Conservation (phyloP, 371 early-diverging fungal genomes). For the Saksenaea oblongispora region DNA sequence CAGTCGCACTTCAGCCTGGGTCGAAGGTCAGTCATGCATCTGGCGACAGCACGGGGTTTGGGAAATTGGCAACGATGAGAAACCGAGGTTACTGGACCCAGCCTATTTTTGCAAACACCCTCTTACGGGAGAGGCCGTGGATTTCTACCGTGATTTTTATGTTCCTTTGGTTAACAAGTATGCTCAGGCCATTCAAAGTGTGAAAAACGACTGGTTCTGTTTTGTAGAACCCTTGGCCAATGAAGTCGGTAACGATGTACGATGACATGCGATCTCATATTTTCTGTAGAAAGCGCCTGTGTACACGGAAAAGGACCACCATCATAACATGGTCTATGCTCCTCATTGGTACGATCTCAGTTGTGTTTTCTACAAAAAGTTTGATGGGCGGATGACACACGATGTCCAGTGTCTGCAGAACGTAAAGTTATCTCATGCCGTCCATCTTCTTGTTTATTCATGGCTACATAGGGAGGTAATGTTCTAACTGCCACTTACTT, state of each 20-base stretch:
- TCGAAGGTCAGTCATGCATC: conserved; percentile 59
- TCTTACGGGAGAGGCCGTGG: conserved; percentile 45
- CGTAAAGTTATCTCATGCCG: conserved; percentile 30
- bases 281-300: conserved; percentile 59
- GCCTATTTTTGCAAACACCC: conserved; percentile 75
- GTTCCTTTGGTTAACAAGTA: conserved; percentile 68
- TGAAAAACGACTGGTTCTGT: conserved; percentile 53
- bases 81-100: conserved; percentile 54
- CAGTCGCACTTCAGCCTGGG: conserved; percentile 59
- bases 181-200: conserved; percentile 60
- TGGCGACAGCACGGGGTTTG: conserved; percentile 84
- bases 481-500: conserved; percentile 77
- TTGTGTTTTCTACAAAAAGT: conserved; percentile 73
- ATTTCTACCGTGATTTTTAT: conserved; percentile 70
- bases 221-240: conserved; percentile 82
- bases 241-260: conserved; percentile 37
- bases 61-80: conserved; percentile 53
- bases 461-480: conserved; percentile 58
- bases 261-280: background rate
- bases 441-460: background rate
- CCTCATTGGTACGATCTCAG: conserved; percentile 88
- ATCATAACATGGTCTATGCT: conserved; percentile 68
- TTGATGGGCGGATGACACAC: conserved; percentile 73
- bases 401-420: conserved; percentile 74
- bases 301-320: conserved; percentile 52